Evolutionary conservation across 306 rosid species (phyloP).

Genomic region (Acacia crassicarpa): DNA sequence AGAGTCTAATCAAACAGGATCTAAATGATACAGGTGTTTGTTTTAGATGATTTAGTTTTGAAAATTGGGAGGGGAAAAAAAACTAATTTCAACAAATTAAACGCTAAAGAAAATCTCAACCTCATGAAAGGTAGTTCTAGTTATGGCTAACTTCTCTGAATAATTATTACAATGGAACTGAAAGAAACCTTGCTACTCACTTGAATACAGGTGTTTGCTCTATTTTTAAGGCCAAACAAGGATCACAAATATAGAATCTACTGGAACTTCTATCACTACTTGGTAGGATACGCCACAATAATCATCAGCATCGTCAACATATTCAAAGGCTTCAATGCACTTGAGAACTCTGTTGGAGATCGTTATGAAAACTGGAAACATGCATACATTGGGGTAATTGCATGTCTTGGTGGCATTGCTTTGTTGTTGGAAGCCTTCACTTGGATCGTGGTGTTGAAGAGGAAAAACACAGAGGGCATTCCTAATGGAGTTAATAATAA

Average conservation of each 20-base stretch:
- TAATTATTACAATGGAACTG: neutral
- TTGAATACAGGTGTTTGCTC: conserved; percentile 68
- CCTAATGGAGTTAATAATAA: conserved; percentile 6
- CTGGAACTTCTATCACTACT: conserved; percentile 79
- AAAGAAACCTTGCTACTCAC: neutral
- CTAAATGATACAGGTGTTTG: neutral
- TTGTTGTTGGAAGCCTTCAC: conserved; percentile 61
- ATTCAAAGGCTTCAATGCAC: conserved; percentile 58
- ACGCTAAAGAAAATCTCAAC: neutral
- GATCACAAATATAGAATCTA: conserved; percentile 75
- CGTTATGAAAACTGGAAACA: conserved; percentile 66
- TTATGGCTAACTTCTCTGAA: neutral
- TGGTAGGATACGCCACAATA: conserved; percentile 65
- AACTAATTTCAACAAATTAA: neutral
- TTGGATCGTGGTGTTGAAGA: conserved; percentile 53
- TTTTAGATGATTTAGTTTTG: neutral
- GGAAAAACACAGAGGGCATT: conserved; percentile 36
- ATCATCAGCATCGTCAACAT: conserved; percentile 60
- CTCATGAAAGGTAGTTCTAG: neutral
- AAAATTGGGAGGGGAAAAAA: too few relatives aligned
- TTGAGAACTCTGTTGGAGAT: conserved; percentile 36
- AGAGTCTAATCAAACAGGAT: neutral
- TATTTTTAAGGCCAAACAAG: conserved; percentile 83
- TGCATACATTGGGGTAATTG: conserved; percentile 65
- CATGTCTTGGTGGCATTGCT: conserved; percentile 65